phyloP scores from a whole-genome alignment of 192 early-diverging fungal genomes.

The Powellomyces hirtus region DNA sequence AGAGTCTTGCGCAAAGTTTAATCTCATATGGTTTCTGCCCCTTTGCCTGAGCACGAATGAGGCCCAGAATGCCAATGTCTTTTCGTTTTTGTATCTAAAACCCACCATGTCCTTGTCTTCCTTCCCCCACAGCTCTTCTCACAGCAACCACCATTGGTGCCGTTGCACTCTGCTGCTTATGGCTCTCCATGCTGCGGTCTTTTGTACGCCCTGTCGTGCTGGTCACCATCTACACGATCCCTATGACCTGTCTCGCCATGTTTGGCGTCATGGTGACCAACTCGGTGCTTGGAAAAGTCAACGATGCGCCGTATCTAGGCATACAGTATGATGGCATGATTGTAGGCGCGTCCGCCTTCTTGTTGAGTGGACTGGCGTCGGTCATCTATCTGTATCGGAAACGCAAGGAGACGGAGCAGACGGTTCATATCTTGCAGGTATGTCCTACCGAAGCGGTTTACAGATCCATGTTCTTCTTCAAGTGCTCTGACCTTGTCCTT shows the following conservation, averaged over 20 bases:
- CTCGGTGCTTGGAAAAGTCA: conserved; percentile 31
- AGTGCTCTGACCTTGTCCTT: not conserved
- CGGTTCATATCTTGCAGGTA: conserved; percentile 37
- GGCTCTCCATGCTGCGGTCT: conserved; percentile 9
- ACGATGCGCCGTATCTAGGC: conserved; percentile 35
- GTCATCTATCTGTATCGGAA: conserved; percentile 18
- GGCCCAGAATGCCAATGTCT: no score
- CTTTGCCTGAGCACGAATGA: no score
- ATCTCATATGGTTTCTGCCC: no score
- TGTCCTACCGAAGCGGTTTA: not conserved
- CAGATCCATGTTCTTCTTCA: not conserved
- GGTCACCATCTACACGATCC: conserved; percentile 30
- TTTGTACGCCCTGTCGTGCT: conserved; percentile 34
- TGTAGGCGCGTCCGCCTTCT: conserved; percentile 11
- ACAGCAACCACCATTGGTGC: not conserved
- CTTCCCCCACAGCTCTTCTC: no score
- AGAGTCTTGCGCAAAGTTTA: no score
- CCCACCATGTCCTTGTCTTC: no score
- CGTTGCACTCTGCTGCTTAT: not conserved
- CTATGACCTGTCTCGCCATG: conserved; percentile 24
- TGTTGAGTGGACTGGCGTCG: conserved; percentile 31
- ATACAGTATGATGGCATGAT: conserved; percentile 41
- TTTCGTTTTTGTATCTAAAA: no score
- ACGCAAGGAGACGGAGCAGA: conserved; percentile 35
- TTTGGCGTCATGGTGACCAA: conserved; percentile 31